Conservation (phyloP, 2,329 filamentous ascomycete species). For the Cytospora piceae region DNA sequence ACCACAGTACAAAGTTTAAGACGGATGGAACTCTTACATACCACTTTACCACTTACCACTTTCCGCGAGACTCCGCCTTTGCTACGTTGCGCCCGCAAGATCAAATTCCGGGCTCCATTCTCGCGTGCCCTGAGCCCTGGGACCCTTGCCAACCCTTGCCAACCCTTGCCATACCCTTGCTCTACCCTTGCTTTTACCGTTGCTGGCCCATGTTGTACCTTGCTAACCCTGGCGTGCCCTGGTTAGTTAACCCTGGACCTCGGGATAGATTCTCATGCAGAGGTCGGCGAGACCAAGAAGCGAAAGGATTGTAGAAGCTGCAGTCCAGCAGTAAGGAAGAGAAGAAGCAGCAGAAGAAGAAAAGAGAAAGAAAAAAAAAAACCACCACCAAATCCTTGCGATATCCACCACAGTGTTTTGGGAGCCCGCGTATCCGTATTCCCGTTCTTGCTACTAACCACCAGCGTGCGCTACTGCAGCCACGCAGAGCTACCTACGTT, state of each 20-base stretch:
- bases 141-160: not conserved
- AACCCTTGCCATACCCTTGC: not conserved
- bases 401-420: not conserved
- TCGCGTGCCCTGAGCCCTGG: slow-evolving; percentile 2
- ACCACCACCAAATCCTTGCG: not conserved
- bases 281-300: too few relatives aligned
- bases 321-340: not conserved
- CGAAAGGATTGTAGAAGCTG: too few relatives aligned
- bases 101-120: slow-evolving; percentile 3
- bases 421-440: not conserved
- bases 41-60: slow-evolving; percentile 4
- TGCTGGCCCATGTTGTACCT: not conserved
- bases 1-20: not conserved
- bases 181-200: too few relatives aligned
- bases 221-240: not conserved
- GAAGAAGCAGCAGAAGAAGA: not conserved
- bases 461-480: not conserved
- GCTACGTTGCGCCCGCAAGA: not conserved
- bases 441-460: not conserved
- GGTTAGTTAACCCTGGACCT: not conserved
- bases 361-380: not conserved
- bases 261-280: not conserved
- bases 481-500: not conserved
- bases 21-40: slow-evolving; percentile 1
- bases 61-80: not conserved